Conservation (phyloP, 495 filamentous ascomycete genomes). For the Aspergillus affinis region DNA sequence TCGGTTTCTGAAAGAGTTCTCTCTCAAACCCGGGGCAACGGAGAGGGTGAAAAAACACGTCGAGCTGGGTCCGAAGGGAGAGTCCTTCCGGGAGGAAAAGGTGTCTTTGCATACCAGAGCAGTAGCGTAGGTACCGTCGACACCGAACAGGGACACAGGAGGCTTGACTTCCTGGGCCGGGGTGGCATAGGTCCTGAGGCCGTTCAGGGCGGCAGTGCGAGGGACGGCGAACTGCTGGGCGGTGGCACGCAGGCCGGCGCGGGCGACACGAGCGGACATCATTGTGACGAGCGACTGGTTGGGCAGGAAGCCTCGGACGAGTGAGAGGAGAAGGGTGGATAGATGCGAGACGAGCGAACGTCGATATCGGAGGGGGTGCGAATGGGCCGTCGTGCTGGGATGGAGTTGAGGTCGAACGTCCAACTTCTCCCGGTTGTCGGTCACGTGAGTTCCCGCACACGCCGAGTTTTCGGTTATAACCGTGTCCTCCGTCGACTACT, state of each 20-base stretch:
- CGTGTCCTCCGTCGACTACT: background rate
- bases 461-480: conserved; percentile 27
- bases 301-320: conserved; percentile 3
- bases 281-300: conserved; percentile 33
- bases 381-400: conserved; percentile 18
- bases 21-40: conserved; percentile 12
- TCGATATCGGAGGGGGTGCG: conserved; percentile 21
- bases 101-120: conserved; percentile 76
- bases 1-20: conserved; percentile 14
- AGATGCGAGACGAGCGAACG: conserved; percentile 31
- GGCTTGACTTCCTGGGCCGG: conserved; percentile 72
- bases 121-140: conserved; percentile 97
- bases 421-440: conserved; percentile 39
- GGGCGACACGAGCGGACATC: conserved; percentile 49
- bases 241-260: conserved; percentile 49
- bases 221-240: conserved; percentile 48
- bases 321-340: conserved; percentile 13
- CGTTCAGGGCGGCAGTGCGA: conserved; percentile 45
- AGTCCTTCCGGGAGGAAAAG: conserved; percentile 14
- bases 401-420: conserved; percentile 34
- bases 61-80: conserved; percentile 9
- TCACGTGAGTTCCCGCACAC: conserved; percentile 40
- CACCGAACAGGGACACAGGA: conserved; percentile 86
- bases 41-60: conserved; percentile 4
- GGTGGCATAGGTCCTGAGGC: conserved; percentile 72